A percentile compares a stretch with the other conserved stretches of the same genome.
phyloP scores from a whole-genome alignment of 169 alveolate genomes.

The Amoebophrya sp. region DNA sequence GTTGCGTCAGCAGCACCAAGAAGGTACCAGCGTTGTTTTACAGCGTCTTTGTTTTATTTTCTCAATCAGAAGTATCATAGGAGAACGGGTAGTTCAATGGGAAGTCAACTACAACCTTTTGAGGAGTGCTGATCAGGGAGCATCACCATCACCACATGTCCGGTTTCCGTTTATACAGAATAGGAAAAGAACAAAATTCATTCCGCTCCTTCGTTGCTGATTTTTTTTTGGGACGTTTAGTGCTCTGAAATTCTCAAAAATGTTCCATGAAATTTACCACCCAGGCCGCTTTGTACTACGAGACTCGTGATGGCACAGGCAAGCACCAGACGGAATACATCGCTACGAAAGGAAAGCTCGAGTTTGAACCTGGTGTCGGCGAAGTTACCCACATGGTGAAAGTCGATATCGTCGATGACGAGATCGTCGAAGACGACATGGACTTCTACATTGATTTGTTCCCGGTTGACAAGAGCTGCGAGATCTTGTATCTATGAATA shows the following conservation, averaged over 20 bases:
- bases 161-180: no score
- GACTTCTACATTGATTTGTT: conserved; percentile 1
- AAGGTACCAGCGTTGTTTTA: neutral
- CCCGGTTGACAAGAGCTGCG: neutral
- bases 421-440: neutral
- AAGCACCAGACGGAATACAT: neutral
- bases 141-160: no score
- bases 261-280: neutral
- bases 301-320: conserved; percentile 4
- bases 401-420: neutral
- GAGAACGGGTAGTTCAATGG: no score
- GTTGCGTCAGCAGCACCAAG: neutral
- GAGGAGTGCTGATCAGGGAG: no score
- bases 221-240: no score
- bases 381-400: neutral
- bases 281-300: neutral
- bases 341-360: neutral
- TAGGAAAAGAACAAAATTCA: no score
- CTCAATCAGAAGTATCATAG: neutral
- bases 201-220: no score
- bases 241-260: no score
- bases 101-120: no score
- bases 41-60: neutral
- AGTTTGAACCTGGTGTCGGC: neutral
- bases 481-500: neutral